Evolutionary conservation across 1,284 basidiomycete species (phyloP), one percentile per base, ranked within the genome.

Genomic region (Apiotrichum domesticum): DNA sequence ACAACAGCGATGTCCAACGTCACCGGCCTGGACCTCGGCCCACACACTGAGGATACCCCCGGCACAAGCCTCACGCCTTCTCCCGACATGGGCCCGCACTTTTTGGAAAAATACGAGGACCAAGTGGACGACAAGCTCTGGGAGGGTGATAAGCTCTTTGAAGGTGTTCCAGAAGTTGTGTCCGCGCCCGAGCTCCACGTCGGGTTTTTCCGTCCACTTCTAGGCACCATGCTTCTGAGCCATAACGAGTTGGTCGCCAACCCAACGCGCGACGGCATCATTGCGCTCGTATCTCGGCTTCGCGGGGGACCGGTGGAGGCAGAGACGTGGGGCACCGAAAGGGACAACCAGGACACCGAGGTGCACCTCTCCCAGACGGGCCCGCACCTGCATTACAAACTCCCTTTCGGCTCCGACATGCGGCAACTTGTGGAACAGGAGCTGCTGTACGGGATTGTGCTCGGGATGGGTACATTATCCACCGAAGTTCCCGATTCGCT

Each of bases 121-220:
- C 14, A 14, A 15, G 10, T 44, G 2, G 43, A 29, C 29, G 29
- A 29, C 29, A 9, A 33, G 29, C 11, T 34, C 34, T 9, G 46
- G 37, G 37, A 10, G 10, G 37, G 37, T 39, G 37, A 10, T 4
- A 14, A 14, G 37, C 10, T 39, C 37, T 29, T 13, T 7, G 41
- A 42, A 42, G 41, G 11, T 15, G 14, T 29, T 8, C 33, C 21
- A 34, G 45, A 53, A 8, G 14, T 70, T 1, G 57, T 71, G 4
- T 70, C 71, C 42, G 65, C 69, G 21, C 81, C 85, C 0, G 69
- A 76, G 39, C 84, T 97, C 52, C 83, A 85, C 50, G 88, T 92
- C 4, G 85, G 87, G 65, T 84, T 87, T 8, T 97, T 98, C 77
- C 95, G 93, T 2, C 90, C 92, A 5, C 85, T 97, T 51, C 81